These are phyloP conservation scores for Kuraishia borneana DNA, from an alignment of 805 yeast genomes.

Conservation along the genomic window DNA sequence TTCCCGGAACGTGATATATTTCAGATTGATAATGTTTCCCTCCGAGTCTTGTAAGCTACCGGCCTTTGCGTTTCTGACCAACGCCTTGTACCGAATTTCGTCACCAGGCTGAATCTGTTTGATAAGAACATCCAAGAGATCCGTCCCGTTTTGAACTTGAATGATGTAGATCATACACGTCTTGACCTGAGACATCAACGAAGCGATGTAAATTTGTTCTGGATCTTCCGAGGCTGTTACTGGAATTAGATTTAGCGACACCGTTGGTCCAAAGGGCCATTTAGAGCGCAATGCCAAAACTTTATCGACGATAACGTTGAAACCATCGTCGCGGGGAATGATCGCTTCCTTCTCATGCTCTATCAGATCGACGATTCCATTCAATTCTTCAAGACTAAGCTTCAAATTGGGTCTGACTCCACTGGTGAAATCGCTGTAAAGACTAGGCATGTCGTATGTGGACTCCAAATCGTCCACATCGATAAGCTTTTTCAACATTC, in stretches of 20 bases:
- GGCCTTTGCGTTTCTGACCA: background rate
- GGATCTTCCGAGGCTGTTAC: slow-evolving; percentile 31
- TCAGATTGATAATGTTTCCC: slow-evolving; percentile 39
- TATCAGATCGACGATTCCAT: slow-evolving; percentile 29
- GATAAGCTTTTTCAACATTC: slow-evolving; percentile 34
- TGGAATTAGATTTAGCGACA: slow-evolving; percentile 13
- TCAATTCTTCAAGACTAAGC: slow-evolving; percentile 33
- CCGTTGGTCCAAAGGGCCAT: slow-evolving; percentile 1
- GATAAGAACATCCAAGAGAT: slow-evolving; percentile 57
- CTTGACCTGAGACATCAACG: slow-evolving; percentile 67
- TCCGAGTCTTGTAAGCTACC: slow-evolving; percentile 25
- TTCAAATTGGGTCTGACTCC: slow-evolving; percentile 32
- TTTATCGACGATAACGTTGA: slow-evolving; percentile 12
- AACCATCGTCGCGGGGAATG: slow-evolving; percentile 37
- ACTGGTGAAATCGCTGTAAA: slow-evolving; percentile 52
- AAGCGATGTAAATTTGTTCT: slow-evolving; percentile 44
- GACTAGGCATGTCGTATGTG: slow-evolving; percentile 45
- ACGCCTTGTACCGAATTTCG: slow-evolving; percentile 36
- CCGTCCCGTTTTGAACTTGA: slow-evolving; percentile 65
- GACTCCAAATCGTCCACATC: slow-evolving; percentile 45
- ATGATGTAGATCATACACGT: slow-evolving; percentile 74
- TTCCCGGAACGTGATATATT: slow-evolving; percentile 49
- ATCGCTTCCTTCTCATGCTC: slow-evolving; percentile 28
- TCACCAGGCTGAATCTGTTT: slow-evolving; percentile 58
- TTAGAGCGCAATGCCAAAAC: background rate